Conservation (phyloP, 2,329 filamentous ascomycete species). For the Dactylonectria macrodidyma region DNA sequence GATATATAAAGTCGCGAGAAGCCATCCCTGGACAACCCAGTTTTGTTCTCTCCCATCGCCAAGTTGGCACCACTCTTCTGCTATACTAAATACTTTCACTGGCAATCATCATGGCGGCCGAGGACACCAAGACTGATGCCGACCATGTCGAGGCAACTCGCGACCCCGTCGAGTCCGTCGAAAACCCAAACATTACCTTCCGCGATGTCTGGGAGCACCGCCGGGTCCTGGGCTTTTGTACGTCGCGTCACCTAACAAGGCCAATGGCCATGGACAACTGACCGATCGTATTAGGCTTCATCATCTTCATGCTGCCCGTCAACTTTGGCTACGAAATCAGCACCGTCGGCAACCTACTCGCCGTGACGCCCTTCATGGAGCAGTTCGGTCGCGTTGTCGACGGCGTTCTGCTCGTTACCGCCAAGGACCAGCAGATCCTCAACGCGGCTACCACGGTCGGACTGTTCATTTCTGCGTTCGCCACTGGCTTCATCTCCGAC, state of each 20-base stretch:
- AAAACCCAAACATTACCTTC: conserved; percentile 24
- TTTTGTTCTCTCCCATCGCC: conserved; percentile 3
- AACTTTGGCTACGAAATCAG: conserved; percentile 50
- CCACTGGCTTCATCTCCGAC: conserved; percentile 45
- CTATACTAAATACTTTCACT: not conserved
- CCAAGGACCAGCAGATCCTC: conserved; percentile 49
- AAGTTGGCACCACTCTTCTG: not conserved
- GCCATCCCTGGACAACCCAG: not conserved
- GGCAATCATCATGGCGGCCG: conserved; percentile 22
- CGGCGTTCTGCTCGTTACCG: conserved; percentile 38
- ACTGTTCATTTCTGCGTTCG: conserved; percentile 49
- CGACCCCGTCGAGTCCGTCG: not conserved
- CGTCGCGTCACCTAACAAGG: not conserved
- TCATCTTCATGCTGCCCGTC: conserved; percentile 48
- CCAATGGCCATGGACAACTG: accelerated
- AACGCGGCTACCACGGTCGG: conserved; percentile 49
- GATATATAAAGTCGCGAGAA: conserved; percentile 5
- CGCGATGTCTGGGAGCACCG: conserved; percentile 38
- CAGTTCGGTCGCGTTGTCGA: conserved; percentile 40
- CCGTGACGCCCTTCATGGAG: conserved; percentile 44
- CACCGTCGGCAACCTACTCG: conserved; percentile 50
- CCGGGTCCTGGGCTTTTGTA: conserved; percentile 40
- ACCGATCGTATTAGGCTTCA: conserved; percentile 37
- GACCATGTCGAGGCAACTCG: conserved; percentile 31
- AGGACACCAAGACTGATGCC: conserved; percentile 28